Evolutionary conservation across 2,329 filamentous ascomycete genomes (phyloP).

Genomic region (Dendryphion nanum): DNA sequence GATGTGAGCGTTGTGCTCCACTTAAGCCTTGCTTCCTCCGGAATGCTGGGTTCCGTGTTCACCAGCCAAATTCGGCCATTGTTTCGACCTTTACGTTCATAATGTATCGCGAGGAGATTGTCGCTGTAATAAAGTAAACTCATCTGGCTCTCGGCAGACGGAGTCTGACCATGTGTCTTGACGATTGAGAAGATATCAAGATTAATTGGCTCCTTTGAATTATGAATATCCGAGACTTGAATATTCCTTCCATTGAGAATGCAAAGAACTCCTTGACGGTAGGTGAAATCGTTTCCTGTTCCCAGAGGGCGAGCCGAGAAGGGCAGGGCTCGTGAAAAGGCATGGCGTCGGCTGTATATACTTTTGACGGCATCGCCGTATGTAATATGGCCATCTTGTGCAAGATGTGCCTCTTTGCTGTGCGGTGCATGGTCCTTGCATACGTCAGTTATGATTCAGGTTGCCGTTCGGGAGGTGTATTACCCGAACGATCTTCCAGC

Average conservation of each 20-base stretch:
- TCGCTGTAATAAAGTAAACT: conserved; percentile 35
- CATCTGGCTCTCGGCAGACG: conserved; percentile 40
- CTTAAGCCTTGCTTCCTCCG: conserved; percentile 39
- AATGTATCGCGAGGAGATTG: conserved; percentile 27
- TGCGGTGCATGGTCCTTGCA: conserved; percentile 42
- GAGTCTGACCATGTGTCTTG: conserved; percentile 5
- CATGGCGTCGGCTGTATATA: conserved; percentile 59
- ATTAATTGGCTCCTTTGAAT: conserved; percentile 6
- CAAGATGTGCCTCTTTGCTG: conserved; percentile 47
- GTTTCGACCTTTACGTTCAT: conserved; percentile 10
- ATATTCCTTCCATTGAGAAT: conserved; percentile 57
- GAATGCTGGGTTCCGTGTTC: conserved; percentile 11
- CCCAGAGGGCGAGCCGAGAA: conserved; percentile 62
- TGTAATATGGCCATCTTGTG: conserved; percentile 33
- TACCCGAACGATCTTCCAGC: conserved; percentile 56
- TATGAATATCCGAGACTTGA: conserved; percentile 59
- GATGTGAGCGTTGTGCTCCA: conserved; percentile 15
- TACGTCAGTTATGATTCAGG: no score
- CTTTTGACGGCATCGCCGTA: conserved; percentile 59
- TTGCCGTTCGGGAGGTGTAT: no score
- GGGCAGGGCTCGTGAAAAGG: conserved; percentile 61
- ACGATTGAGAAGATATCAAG: conserved; percentile 22
- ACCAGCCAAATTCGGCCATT: conserved; percentile 26
- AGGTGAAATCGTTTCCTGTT: conserved; percentile 61
- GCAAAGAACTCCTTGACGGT: conserved; percentile 63